Conservation (phyloP, 768 basidiomycete genomes). For the Lyophyllum atratum region DNA sequence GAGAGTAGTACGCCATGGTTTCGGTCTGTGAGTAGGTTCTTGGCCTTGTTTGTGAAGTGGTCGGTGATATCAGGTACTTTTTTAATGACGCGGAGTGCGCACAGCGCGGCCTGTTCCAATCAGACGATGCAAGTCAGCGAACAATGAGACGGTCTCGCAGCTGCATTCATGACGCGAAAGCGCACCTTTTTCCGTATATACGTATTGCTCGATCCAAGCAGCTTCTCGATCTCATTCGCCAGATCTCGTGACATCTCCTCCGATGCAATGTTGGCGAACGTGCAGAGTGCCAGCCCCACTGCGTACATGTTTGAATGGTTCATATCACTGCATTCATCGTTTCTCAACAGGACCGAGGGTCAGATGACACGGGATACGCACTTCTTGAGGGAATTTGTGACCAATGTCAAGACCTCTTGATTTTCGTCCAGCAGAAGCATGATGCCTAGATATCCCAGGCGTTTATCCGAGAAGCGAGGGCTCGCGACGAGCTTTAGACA, state of each 20-base stretch:
- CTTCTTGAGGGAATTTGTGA: slow-evolving; percentile 99
- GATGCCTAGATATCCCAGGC: slow-evolving; percentile 94
- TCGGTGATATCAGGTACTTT: slow-evolving; percentile 95
- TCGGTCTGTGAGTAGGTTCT: slow-evolving; percentile 89
- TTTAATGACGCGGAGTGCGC: slow-evolving; percentile 91
- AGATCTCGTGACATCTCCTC: slow-evolving; percentile 99
- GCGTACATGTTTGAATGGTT: slow-evolving; percentile 99
- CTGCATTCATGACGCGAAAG: not conserved
- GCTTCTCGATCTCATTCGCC: slow-evolving; percentile 96
- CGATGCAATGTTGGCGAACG: slow-evolving; percentile 98
- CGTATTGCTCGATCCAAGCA: slow-evolving; percentile 95
- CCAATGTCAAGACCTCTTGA: slow-evolving; percentile 94
- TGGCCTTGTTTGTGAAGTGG: slow-evolving; percentile 87
- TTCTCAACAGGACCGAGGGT: not conserved
- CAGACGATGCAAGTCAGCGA: not conserved
- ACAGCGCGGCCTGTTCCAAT: slow-evolving; percentile 79
- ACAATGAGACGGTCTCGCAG: not conserved
- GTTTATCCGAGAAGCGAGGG: slow-evolving; percentile 94
- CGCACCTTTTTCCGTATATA: slow-evolving; percentile 98
- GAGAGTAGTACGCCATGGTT: slow-evolving; percentile 96
- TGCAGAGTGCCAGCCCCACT: slow-evolving; percentile 94
- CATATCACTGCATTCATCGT: slow-evolving; percentile 76
- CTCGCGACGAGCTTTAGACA: slow-evolving; percentile 94
- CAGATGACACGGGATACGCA: slow-evolving; percentile 35
- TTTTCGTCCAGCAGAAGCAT: slow-evolving; percentile 98